phyloP scores from a whole-genome alignment of 2,329 filamentous ascomycete species.

The Penicillium sp. region DNA sequence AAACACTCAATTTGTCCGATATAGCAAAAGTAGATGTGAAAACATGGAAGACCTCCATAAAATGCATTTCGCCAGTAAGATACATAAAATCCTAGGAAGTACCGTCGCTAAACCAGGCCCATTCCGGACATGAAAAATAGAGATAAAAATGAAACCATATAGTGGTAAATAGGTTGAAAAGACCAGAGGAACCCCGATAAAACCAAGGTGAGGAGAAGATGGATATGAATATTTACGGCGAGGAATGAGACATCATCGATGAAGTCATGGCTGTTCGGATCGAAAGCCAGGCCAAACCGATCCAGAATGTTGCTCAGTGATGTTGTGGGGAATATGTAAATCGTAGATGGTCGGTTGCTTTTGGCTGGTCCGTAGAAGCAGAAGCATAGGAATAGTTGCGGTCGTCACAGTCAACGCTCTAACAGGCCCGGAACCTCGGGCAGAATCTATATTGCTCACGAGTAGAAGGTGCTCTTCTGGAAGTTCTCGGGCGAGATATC shows the following conservation, averaged over 20 bases:
- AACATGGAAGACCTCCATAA: not conserved
- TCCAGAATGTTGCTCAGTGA: not conserved
- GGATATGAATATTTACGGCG: not conserved
- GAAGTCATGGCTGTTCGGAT: not conserved
- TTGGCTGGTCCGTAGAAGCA: not conserved
- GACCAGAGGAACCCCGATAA: not conserved
- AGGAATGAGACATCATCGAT: not conserved
- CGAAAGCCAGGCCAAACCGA: not conserved
- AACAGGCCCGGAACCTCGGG: not conserved
- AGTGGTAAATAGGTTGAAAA: not conserved
- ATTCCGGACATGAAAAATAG: not conserved
- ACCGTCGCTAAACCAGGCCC: slow-evolving; percentile 1
- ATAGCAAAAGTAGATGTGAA: not conserved
- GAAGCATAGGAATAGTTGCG: not conserved
- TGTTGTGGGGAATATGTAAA: not conserved
- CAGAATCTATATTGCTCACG: slow-evolving; percentile 41
- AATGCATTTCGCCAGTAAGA: slow-evolving; percentile 1
- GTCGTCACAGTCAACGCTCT: not conserved
- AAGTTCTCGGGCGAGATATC: slow-evolving; percentile 70
- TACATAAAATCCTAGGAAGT: not conserved
- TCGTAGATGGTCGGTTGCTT: not conserved
- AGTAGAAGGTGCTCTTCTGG: slow-evolving; percentile 70
- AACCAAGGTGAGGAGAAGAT: not conserved
- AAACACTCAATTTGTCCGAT: not conserved
- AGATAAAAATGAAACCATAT: not conserved